Evolutionary conservation across 768 basidiomycete genomes (phyloP).

Genomic region (Leucogyrophana mollusca): DNA sequence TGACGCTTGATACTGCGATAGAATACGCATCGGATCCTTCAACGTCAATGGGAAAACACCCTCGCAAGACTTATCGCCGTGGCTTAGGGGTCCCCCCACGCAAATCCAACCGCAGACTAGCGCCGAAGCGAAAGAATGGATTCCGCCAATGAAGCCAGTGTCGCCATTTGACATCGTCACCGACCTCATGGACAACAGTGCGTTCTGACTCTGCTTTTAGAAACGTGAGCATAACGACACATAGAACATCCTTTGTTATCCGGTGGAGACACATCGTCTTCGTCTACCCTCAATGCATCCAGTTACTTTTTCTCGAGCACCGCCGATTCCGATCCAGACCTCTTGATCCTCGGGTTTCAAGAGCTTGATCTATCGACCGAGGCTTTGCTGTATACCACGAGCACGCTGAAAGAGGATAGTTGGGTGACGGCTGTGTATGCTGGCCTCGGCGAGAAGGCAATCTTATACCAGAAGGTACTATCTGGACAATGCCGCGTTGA

Average conservation of each 20-base stretch:
- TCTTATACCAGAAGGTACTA: slow-evolving; percentile 64
- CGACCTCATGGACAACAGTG: slow-evolving; percentile 22
- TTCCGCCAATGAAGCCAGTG: slow-evolving; percentile 33
- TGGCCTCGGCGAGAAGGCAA: slow-evolving; percentile 64
- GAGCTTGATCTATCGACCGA: slow-evolving; percentile 79
- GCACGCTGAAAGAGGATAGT: slow-evolving; percentile 62
- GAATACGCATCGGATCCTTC: slow-evolving; percentile 75
- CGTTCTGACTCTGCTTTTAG: slow-evolving; percentile 1
- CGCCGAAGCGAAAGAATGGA: slow-evolving; percentile 9
- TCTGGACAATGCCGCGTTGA: not conserved
- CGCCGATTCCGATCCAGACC: slow-evolving; percentile 59
- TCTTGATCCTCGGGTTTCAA: slow-evolving; percentile 78
- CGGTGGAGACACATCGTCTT: too few species aligned
- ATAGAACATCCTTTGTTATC: not conserved
- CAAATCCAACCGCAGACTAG: slow-evolving; percentile 5
- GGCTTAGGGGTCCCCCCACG: slow-evolving; percentile 43
- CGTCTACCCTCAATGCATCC: slow-evolving; percentile 1
- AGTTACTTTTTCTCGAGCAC: slow-evolving; percentile 9
- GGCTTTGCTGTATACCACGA: slow-evolving; percentile 69
- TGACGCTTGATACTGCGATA: slow-evolving; percentile 22
- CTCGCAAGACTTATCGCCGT: slow-evolving; percentile 66
- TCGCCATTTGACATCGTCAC: slow-evolving; percentile 33
- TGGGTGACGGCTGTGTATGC: slow-evolving; percentile 69
- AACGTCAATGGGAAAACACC: slow-evolving; percentile 82
- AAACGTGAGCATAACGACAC: not conserved